A percentile compares a stretch with the other conserved stretches of the same genome.
Conservation (phyloP, 495 filamentous ascomycete genomes). For the Elaphomyces granulatus region DNA sequence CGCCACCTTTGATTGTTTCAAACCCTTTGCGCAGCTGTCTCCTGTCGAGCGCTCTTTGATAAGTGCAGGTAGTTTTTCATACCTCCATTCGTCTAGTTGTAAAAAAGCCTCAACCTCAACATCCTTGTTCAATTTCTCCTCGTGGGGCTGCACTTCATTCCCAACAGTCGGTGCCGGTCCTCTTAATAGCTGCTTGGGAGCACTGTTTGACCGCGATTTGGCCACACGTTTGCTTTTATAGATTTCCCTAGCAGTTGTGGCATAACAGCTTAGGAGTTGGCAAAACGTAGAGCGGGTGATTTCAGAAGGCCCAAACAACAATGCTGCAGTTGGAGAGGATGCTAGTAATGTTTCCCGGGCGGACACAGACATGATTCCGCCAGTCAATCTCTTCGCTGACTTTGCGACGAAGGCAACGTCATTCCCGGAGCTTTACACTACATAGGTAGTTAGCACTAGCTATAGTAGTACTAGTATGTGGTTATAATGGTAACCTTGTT, state of each 20-base stretch:
- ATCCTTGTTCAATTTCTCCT: conserved; percentile 8
- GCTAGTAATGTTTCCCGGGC: too few relatives aligned
- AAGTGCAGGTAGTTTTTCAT: conserved; percentile 14
- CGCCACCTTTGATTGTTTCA: conserved; percentile 1
- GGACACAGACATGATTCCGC: too few relatives aligned
- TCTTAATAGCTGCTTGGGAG: conserved; percentile 6
- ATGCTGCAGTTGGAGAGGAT: too few relatives aligned
- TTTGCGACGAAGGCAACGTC: too few relatives aligned
- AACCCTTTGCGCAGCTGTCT: conserved; percentile 2
- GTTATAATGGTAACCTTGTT: too few relatives aligned
- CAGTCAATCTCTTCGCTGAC: too few relatives aligned
- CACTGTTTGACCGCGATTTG: conserved; percentile 13
- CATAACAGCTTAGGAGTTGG: conserved; percentile 19
- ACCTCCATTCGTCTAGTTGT: conserved; percentile 23
- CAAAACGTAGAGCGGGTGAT: conserved; percentile 23
- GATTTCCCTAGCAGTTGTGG: conserved; percentile 16
- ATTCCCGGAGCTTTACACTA: too few relatives aligned
- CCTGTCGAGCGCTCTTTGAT: conserved; percentile 8
- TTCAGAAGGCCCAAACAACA: conserved; percentile 12
- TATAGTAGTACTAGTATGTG: too few relatives aligned
- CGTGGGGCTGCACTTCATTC: conserved; percentile 5
- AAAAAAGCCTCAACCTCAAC: conserved; percentile 12
- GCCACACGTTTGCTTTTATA: conserved; percentile 12
- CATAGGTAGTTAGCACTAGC: too few relatives aligned
- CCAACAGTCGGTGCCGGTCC: not conserved